Evolutionary conservation across 164 flowering plant genomes (phyloP), one percentile per base, ranked within the genome.

Genomic region (Sextonia rubra): DNA sequence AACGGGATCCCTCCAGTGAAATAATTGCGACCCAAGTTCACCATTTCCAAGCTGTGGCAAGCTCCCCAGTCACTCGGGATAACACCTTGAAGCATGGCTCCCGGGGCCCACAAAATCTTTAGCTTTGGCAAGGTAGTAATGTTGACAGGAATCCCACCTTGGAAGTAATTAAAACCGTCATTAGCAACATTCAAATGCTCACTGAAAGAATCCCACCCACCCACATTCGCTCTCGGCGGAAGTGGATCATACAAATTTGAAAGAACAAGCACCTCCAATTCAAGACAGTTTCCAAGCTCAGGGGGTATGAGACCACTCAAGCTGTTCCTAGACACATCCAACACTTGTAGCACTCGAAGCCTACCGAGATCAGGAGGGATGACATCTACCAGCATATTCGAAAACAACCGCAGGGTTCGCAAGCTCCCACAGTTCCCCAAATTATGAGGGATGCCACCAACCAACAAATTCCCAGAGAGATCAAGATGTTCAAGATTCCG

Each of bases 81-180:
- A 47, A 49, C 73, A 3, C 95, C 97, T 62, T 88, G 88, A 1
- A 91, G 81, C 37, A 75, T 86, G 49, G 91, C 89, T 69, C 86
- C 82, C 3, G 97, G 98, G 2, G 85, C 92, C 98, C 98, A 92
- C 68, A 94, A 7, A 64, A 94, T 78, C 78, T 73, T 84, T 71
- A 94, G 84, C 72, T 87, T 91, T 18, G 91, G 88, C 44, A 94
- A 86, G 3, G 71, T 73, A 0, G 85, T 70, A n/a, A 92, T 74
- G 71, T 81, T 86, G 27, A 4, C 37, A 12, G 98, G 97, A 74
- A 92, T 77, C 4, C 80, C 80, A 4, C 98, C 97, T 75, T 84
- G 82, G 65, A 85, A 92, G 69, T 75, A 90, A 73, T 94, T 94
- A 73, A 56, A 87, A 69, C 91, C 95, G 55, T 87, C 97, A 70